These are phyloP conservation scores for Fusarium phyllophilum DNA, from an alignment of 2,329 filamentous ascomycete genomes.

Conservation along the genomic window DNA sequence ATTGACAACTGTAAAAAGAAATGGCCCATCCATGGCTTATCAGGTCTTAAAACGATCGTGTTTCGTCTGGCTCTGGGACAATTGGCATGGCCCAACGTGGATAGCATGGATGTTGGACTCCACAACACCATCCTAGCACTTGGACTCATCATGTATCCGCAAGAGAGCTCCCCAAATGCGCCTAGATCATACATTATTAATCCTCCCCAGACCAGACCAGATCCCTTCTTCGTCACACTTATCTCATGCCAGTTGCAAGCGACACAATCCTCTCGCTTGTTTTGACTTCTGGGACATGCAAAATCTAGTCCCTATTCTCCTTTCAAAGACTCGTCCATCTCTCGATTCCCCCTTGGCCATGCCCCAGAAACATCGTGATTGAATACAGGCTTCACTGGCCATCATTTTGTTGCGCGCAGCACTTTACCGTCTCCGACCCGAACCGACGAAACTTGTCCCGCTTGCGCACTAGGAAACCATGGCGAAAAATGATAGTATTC, in stretches of 20 bases:
- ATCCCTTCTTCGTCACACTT: constrained; percentile 34
- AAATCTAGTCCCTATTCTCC: not conserved
- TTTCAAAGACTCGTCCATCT: not conserved
- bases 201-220: constrained; percentile 10
- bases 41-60: constrained; percentile 8
- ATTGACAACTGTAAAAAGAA: not conserved
- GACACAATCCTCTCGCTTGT: constrained; percentile 18
- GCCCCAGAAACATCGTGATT: constrained; percentile 22
- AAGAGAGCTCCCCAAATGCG: constrained; percentile 20
- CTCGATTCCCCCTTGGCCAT: constrained; percentile 19
- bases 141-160: constrained; percentile 39
- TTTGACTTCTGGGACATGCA: constrained; percentile 24
- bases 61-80: constrained; percentile 15
- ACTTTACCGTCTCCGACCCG: not conserved
- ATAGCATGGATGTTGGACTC: constrained; percentile 17
- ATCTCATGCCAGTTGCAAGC: constrained; percentile 31
- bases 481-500: constrained; percentile 7
- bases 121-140: constrained; percentile 34
- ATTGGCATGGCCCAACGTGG: not conserved
- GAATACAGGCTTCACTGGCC: constrained; percentile 22
- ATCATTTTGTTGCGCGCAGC: constrained; percentile 13
- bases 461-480: constrained; percentile 14
- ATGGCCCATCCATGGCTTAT: not conserved
- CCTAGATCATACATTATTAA: constrained; percentile 33
- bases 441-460: not conserved